Evolutionary conservation across 805 yeast species (phyloP), one percentile per base, ranked within the genome.

Genomic region (Wickerhamomyces chambardii): DNA sequence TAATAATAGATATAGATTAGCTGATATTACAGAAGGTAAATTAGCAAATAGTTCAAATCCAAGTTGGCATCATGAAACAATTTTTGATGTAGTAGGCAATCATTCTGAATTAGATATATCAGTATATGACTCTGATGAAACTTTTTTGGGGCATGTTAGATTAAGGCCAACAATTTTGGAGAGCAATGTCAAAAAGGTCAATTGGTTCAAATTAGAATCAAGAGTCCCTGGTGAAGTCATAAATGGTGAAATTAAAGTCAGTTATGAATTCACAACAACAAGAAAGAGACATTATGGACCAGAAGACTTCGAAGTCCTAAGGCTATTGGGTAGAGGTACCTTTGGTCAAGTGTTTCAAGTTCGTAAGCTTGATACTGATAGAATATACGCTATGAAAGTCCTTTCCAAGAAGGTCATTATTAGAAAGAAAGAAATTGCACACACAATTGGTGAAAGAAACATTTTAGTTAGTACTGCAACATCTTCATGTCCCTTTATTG

Each of bases 261-360:
- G 75, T 44, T 75, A 89, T 70, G 78, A 76, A 44, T 90, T 79
- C 58, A 75, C 75, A 32, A 63, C 75, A 26, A 76, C 83, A 16
- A 65, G 75, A 34, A 81, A 84, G 56, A 75, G 77, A 48, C 84
- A 81, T 47, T 84, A 81, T 52, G 95, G 96, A 1, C 98, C 98
- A 5, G 81, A 80, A 34, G 97, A 92, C 60, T 92, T 92, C 59
- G 95, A 89, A 56, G 86, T 90, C n/a, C 72, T 92, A 48, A 71
- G 96, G 51, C 66, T 90, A 35, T 66, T 90, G 41, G 98, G 98
- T 41, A 87, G 86, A 55, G 98, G 98, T 36, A 92, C 97, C 1
- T 90, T 90, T 66, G 98, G 98, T 24, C 95, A 86, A 63, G 98
- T 90, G 27, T 92, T 82, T 61, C 98, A 92, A 64, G 98, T 92